phyloP scores from a whole-genome alignment of 2,329 filamentous ascomycete species.

The Podosphaera xanthii region DNA sequence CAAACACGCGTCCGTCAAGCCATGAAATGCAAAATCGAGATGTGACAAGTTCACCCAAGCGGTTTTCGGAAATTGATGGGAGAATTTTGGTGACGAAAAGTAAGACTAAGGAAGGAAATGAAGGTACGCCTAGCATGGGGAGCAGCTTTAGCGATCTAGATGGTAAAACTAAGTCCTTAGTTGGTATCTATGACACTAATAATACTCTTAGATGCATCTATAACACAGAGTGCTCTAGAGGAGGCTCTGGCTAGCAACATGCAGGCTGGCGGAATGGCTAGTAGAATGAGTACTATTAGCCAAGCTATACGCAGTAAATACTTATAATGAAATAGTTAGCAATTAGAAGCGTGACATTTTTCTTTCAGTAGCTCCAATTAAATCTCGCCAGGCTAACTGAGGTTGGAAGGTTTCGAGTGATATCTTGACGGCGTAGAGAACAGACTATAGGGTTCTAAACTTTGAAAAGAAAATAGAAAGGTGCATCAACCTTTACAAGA shows the following conservation, averaged over 20 bases:
- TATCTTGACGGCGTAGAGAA: no score
- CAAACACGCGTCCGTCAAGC: not conserved
- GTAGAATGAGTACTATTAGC: constrained; percentile 45
- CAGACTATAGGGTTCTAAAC: no score
- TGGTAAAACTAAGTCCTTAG: constrained; percentile 22
- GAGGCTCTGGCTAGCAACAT: constrained; percentile 55
- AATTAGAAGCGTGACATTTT: no score
- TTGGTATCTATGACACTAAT: constrained; percentile 2
- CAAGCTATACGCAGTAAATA: constrained; percentile 42
- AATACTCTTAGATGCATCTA: constrained; percentile 35
- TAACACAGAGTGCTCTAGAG: constrained; percentile 60
- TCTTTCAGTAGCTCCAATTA: no score
- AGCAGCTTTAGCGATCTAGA: constrained; percentile 75
- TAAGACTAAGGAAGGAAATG: constrained; percentile 38
- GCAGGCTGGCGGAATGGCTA: constrained; percentile 34
- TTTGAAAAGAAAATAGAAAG: no score
- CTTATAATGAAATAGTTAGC: constrained; percentile 7
- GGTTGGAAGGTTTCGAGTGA: no score
- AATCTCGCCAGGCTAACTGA: no score
- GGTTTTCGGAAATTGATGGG: constrained; percentile 32
- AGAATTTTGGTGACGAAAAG: constrained; percentile 28
- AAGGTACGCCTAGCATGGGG: constrained; percentile 58
- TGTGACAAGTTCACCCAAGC: constrained; percentile 21
- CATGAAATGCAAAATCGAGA: not conserved
- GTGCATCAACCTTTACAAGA: no score